Evolutionary conservation across 2,329 filamentous ascomycete genomes (phyloP).

Genomic region (Cladosporium oxysporum): DNA sequence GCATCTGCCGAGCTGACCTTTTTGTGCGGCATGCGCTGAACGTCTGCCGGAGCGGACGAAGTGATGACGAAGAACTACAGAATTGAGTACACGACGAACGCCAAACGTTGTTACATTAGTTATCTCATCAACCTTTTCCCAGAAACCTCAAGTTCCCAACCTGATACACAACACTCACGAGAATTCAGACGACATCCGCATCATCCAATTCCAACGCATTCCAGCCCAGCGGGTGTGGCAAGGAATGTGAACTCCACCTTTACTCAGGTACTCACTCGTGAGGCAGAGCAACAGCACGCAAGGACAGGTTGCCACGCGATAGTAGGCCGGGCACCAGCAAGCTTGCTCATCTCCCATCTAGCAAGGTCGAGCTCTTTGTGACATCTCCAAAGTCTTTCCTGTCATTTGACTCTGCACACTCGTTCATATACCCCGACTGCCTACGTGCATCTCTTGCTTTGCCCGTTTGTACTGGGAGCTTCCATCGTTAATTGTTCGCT

Average conservation of each 20-base stretch:
- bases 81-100: not conserved
- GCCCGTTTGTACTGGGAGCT: not conserved
- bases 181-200: too few species aligned
- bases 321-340: not conserved
- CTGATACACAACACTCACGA: not conserved
- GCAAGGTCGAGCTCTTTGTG: constrained; percentile 19
- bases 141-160: not conserved
- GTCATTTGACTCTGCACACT: not conserved
- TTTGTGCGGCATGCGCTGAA: not conserved
- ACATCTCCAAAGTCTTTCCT: constrained; percentile 10
- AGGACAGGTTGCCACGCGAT: constrained; percentile 25
- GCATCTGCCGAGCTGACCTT: constrained; percentile 11
- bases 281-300: constrained; percentile 23
- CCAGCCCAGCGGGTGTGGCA: constrained; percentile 25
- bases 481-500: not conserved
- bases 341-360: constrained; percentile 8
- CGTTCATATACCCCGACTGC: constrained; percentile 6
- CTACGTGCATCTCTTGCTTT: not conserved
- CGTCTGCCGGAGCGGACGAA: not conserved
- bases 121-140: not conserved
- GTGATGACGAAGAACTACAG: not conserved
- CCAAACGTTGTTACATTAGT: not conserved
- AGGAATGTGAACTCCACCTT: constrained; percentile 26
- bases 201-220: constrained; percentile 27
- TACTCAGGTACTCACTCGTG: not conserved